These are phyloP conservation scores for Carex kokanica DNA, from an alignment of 176 grass and related monocot genomes.

Conservation along the genomic window DNA sequence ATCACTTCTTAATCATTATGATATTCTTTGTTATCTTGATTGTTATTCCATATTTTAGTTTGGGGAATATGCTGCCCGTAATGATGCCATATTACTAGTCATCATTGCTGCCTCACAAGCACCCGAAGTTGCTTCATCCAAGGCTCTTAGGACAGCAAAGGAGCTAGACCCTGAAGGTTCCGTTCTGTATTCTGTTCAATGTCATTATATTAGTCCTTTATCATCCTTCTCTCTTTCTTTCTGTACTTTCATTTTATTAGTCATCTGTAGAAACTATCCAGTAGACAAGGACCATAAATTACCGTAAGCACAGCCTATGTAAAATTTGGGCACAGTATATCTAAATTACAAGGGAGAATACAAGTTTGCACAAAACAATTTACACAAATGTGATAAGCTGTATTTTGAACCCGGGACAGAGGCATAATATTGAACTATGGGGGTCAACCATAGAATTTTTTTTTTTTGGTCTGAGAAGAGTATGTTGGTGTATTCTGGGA, in stretches of 20 bases:
- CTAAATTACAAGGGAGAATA: background rate
- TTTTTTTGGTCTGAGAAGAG: background rate
- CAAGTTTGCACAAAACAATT: background rate
- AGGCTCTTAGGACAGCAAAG: slow-evolving; percentile 61
- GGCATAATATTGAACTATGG: background rate
- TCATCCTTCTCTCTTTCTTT: background rate
- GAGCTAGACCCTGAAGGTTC: slow-evolving; percentile 77
- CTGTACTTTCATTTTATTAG: background rate
- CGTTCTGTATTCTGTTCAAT: background rate
- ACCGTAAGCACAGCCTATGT: background rate
- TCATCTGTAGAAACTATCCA: background rate
- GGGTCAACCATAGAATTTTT: background rate
- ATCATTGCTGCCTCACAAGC: slow-evolving; percentile 73
- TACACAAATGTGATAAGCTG: background rate
- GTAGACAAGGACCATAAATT: background rate
- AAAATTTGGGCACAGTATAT: background rate
- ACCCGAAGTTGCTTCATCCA: slow-evolving; percentile 70
- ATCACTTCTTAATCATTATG: background rate
- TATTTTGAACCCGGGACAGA: background rate
- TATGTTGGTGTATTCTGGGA: background rate
- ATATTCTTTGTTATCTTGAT: slow-evolving; percentile 8
- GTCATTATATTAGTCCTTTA: background rate
- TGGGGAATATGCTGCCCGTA: slow-evolving; percentile 55
- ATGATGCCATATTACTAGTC: slow-evolving; percentile 73
- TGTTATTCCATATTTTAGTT: slow-evolving; percentile 36